Percentiles rank a stretch among this genome's conserved stretches.
Conservation (phyloP, 306 rosid genomes). For the Sicyos edulis region DNA sequence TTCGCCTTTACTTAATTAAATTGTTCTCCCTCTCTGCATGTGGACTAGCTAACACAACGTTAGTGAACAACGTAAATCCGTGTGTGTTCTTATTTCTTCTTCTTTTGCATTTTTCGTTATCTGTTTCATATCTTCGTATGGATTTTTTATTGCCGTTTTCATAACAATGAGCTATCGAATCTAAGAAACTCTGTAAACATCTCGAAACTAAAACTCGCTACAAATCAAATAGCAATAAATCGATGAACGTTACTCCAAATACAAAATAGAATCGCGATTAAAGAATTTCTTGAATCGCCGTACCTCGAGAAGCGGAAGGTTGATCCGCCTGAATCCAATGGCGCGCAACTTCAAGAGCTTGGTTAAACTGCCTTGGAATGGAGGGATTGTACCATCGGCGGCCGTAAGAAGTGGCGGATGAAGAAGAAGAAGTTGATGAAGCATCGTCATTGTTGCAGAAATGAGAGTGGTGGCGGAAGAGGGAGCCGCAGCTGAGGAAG, state of each 20-base stretch:
- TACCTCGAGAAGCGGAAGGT: constrained; percentile 46
- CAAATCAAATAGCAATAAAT: background rate
- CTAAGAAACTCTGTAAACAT: background rate
- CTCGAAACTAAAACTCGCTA: background rate
- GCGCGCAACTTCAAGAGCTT: constrained; percentile 38
- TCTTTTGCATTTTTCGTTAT: too few species aligned
- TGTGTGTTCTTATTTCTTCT: too few species aligned
- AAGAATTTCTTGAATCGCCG: background rate
- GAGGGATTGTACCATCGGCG: constrained; percentile 40
- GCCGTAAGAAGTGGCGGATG: constrained; percentile 23
- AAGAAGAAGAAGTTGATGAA: constrained; percentile 26
- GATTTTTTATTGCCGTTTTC: too few species aligned
- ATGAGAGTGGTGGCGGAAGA: background rate
- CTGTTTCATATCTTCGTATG: too few species aligned
- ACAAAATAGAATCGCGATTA: background rate
- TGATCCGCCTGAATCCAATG: constrained; percentile 58
- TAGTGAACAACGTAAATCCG: too few species aligned
- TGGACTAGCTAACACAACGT: background rate
- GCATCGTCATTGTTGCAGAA: constrained; percentile 17
- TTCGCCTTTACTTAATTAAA: too few species aligned
- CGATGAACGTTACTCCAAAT: background rate
- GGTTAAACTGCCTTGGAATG: constrained; percentile 21
- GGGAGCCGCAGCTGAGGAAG: constrained; percentile 7
- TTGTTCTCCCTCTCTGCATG: too few species aligned
- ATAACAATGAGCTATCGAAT: too few species aligned